phyloP scores from a whole-genome alignment of 2,329 filamentous ascomycete species.

The Aspergillus jensenii region DNA sequence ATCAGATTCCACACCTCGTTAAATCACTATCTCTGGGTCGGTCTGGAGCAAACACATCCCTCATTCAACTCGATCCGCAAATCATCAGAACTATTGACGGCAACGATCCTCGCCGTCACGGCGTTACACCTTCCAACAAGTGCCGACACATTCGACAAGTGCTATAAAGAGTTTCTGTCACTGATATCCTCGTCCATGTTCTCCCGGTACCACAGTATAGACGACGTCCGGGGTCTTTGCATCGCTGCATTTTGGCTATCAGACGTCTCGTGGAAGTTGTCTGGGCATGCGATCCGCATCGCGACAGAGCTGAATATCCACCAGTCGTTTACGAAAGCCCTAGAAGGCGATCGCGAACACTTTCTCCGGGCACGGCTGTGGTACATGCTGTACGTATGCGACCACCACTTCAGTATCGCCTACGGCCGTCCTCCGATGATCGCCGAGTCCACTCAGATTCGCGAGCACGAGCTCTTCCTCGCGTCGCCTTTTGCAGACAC shows the following conservation, averaged over 20 bases:
- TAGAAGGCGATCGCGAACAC: slow-evolving; percentile 21
- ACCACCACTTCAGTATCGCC: slow-evolving; percentile 39
- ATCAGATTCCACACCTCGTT: background rate
- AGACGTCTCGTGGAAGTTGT: slow-evolving; percentile 37
- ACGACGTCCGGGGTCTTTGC: slow-evolving; percentile 49
- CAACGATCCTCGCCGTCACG: background rate
- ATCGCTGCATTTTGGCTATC: slow-evolving; percentile 52
- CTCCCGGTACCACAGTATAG: slow-evolving; percentile 13
- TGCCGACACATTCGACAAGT: background rate
- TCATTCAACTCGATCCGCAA: background rate
- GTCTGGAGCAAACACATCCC: background rate
- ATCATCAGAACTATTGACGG: background rate
- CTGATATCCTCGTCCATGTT: background rate
- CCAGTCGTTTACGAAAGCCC: slow-evolving; percentile 22
- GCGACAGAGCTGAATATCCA: slow-evolving; percentile 26
- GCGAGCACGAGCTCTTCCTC: background rate
- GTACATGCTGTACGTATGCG: slow-evolving; percentile 39
- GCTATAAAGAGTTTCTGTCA: background rate
- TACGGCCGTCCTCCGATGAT: slow-evolving; percentile 36
- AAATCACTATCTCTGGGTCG: background rate
- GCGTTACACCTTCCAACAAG: background rate
- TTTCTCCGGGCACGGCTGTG: slow-evolving; percentile 29
- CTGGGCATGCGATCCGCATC: slow-evolving; percentile 20
- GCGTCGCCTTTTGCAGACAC: background rate
- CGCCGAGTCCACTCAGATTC: background rate